Base-by-base conservation (phyloP, 192 early-diverging fungal species). In the Mortierella claussenii region DNA sequence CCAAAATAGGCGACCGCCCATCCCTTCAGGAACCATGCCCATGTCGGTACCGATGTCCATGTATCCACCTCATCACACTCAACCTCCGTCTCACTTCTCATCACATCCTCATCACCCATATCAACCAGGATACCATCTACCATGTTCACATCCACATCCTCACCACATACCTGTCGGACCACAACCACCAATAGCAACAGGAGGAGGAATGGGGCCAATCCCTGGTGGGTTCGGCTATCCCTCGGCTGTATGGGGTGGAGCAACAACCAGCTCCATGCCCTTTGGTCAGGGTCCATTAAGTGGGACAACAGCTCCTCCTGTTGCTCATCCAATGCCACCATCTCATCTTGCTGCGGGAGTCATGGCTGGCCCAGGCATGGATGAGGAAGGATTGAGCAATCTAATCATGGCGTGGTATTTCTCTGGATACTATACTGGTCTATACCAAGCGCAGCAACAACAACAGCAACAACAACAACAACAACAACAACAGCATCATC, bases 391-490 rank as follows among this genome's bases (percentile, higher is more conserved):
- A 7, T 68, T 92, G 20, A 58, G 80, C 15, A 85, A 88, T 64
- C 78, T 91, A 67, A 86, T 87, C 55, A 92, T 88, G 88, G 85
- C 91, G 8, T 92, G 89, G 89, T 92, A 91, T 65, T 91, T 82
- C 59, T 83, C 87, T 18, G 91, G 91, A 18, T 92, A 91, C 65
- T 92, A 92, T 59, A 87, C 89, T 43, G 91, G 89, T 32, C 83
- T 84, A 40, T 90, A 91, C 69, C 89, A 91, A 69, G 89, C 69
- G 15, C 54, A 65, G 36, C 37, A 40, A 40, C 37, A 40, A 40
- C 37, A 40, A 40, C 37, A 40, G 13, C 37, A 40, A 40, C 37
- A 40, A 40, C 37, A 40, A 40, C 37, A 40, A 40, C 37, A 40
- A 40, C 37, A 40, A 40, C 37, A 40, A 40, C 37, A 40, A n/a